These are phyloP conservation scores for Aspergillus aculeatus DNA, from an alignment of 2,329 filamentous ascomycete species.

Conservation along the genomic window DNA sequence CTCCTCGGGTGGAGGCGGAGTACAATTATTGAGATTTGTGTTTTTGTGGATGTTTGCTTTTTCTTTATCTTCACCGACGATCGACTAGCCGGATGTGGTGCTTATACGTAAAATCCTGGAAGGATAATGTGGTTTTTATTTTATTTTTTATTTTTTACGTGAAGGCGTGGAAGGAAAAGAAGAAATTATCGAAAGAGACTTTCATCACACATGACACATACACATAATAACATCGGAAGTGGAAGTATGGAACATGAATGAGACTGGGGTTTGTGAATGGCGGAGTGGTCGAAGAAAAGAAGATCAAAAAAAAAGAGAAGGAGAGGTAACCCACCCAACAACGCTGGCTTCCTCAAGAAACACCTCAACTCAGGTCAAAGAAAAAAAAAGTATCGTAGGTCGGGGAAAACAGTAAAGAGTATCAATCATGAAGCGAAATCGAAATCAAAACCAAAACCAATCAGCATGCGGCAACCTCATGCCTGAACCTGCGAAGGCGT, in stretches of 20 bases:
- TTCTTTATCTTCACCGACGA: too few relatives aligned
- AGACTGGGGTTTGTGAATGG: background rate
- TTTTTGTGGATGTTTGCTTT: too few relatives aligned
- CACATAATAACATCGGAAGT: background rate
- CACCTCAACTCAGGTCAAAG: background rate
- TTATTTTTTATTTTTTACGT: too few relatives aligned
- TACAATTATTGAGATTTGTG: too few relatives aligned
- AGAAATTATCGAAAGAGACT: background rate
- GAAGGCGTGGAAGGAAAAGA: too few relatives aligned
- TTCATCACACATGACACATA: background rate
- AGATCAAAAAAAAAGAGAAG: background rate
- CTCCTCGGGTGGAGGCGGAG: too few relatives aligned
- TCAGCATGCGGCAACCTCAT: too few relatives aligned
- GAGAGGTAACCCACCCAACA: background rate
- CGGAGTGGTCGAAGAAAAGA: too few relatives aligned
- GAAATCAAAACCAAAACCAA: background rate
- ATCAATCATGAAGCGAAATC: background rate
- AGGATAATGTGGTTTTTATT: too few relatives aligned
- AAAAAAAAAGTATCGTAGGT: background rate
- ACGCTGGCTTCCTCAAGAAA: background rate
- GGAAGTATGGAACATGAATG: background rate
- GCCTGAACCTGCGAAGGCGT: too few relatives aligned
- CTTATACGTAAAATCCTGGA: too few relatives aligned
- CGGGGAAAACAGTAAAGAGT: background rate
- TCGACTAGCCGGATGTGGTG: too few relatives aligned